A percentile compares a stretch with the other conserved stretches of the same genome.
These are phyloP conservation scores for Sugiyamaella mastotermitis DNA, from an alignment of 805 yeast genomes.

Conservation along the genomic window DNA sequence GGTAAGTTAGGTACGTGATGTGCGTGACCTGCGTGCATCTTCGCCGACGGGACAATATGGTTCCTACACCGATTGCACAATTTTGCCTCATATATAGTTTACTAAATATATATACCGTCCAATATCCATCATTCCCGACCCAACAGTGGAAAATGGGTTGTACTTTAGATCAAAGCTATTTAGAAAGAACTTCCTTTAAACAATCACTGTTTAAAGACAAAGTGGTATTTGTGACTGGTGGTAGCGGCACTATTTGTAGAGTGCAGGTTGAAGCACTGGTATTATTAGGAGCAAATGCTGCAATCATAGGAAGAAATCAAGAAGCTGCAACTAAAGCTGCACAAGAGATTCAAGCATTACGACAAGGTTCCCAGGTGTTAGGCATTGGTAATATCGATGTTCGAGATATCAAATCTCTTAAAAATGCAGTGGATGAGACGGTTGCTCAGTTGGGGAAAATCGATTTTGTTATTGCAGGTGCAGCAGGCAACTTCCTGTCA, in stretches of 20 bases:
- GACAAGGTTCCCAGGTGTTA: constrained; percentile 59
- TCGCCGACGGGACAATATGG: too few relatives aligned
- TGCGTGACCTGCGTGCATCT: too few relatives aligned
- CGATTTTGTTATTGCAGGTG: constrained; percentile 89
- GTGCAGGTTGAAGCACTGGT: constrained; percentile 85
- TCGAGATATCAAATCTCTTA: constrained; percentile 55
- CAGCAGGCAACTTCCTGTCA: constrained; percentile 88
- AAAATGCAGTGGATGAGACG: constrained; percentile 57
- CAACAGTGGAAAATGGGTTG: constrained; percentile 13
- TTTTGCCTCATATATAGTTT: too few relatives aligned
- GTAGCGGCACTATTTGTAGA: constrained; percentile 93
- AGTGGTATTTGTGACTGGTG: constrained; percentile 90
- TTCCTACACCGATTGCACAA: too few relatives aligned
- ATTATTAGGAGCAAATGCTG: constrained; percentile 81
- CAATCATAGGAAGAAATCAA: constrained; percentile 71
- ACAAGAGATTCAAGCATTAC: constrained; percentile 47
- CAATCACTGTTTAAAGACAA: constrained; percentile 72
- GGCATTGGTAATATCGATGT: constrained; percentile 77
- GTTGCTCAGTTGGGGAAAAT: constrained; percentile 67
- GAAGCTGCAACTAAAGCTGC: constrained; percentile 66
- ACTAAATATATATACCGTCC: too few relatives aligned
- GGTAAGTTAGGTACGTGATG: too few relatives aligned
- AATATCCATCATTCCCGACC: too few relatives aligned
- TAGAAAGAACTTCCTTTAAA: constrained; percentile 32
- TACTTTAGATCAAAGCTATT: constrained; percentile 16